Conservation (phyloP, 129 eudicot genomes). For the Pulicaria dysenterica region DNA sequence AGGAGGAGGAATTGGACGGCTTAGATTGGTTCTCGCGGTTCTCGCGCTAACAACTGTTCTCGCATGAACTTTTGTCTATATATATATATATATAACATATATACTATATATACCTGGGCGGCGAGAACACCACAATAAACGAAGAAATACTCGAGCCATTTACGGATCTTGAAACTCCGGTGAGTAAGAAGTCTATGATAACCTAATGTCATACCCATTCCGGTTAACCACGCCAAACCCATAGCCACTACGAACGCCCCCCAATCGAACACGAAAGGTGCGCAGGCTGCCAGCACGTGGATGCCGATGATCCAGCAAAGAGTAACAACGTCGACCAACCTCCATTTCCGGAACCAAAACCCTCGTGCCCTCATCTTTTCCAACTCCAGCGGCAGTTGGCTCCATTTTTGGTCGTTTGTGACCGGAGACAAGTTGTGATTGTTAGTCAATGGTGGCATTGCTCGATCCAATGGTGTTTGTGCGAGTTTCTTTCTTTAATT, state of each 20-base stretch:
- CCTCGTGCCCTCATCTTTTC: conserved; percentile 14
- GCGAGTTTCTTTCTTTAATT: too few species aligned
- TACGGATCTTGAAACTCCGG: conserved; percentile 1
- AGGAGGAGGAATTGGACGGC: too few species aligned
- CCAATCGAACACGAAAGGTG: conserved; percentile 8
- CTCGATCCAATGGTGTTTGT: too few species aligned
- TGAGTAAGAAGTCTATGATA: conserved; percentile 8
- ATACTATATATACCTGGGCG: not conserved
- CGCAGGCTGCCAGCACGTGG: conserved; percentile 6
- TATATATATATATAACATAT: too few species aligned
- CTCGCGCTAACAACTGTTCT: too few species aligned
- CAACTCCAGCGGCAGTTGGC: not conserved
- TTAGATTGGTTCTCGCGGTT: too few species aligned
- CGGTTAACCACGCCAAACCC: not conserved
- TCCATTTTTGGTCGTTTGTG: not conserved
- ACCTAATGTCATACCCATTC: conserved; percentile 2
- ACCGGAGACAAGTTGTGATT: too few species aligned
- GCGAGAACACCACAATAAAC: not conserved
- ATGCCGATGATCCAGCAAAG: conserved; percentile 1
- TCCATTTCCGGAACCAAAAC: conserved; percentile 16
- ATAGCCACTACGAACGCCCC: conserved; percentile 3
- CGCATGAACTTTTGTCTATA: too few species aligned
- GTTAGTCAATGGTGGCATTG: too few species aligned
- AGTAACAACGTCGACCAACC: not conserved
- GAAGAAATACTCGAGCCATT: not conserved